Evolutionary conservation across 345 rosid genomes (phyloP).

Genomic region (Gossypium rotundifolium): DNA sequence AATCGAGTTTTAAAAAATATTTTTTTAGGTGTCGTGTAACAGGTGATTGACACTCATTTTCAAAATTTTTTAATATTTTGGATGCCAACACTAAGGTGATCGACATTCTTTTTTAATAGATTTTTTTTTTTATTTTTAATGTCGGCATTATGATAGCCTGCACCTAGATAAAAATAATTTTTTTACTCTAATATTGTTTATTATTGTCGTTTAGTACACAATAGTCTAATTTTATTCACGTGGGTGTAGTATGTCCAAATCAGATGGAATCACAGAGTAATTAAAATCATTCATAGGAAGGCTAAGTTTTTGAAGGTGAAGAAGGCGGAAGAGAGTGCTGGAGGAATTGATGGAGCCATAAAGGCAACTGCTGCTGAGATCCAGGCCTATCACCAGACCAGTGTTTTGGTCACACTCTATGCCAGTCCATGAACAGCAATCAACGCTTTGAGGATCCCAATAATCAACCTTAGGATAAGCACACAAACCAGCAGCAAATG

Average conservation of each 20-base stretch:
- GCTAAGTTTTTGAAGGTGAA: background rate
- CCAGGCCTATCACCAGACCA: background rate
- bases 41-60: too few species aligned
- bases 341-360: background rate
- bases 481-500: background rate
- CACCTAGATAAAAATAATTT: too few species aligned
- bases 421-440: background rate
- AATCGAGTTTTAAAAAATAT: too few species aligned
- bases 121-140: too few species aligned
- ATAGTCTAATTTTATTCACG: too few species aligned
- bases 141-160: too few species aligned
- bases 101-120: too few species aligned
- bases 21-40: too few species aligned
- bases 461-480: background rate
- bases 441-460: background rate
- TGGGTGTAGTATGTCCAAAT: background rate
- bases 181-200: too few species aligned
- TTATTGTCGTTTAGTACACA: too few species aligned
- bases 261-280: background rate
- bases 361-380: background rate
- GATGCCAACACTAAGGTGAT: too few species aligned
- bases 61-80: too few species aligned
- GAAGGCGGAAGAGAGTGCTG: slow-evolving; percentile 3
- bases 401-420: background rate
- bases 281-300: background rate